Base-by-base conservation (phyloP, 2,329 filamentous ascomycete species). In the Penicillium brevicompactum region DNA sequence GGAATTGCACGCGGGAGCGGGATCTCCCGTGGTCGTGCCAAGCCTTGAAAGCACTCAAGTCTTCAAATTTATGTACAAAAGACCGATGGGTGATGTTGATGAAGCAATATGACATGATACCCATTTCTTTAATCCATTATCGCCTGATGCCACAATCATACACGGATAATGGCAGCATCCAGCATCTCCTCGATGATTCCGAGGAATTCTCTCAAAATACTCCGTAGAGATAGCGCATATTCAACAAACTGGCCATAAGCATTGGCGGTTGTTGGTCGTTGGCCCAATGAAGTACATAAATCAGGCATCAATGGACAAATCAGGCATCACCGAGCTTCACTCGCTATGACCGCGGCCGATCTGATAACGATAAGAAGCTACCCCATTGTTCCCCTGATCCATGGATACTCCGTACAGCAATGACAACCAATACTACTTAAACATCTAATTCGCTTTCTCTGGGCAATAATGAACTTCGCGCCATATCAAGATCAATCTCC, bases 401-500 rank as follows among this genome's bases (percentile, higher is more conserved):
- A 40, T 41, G 18, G 18, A 31, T 31, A 31, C 30, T 31, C 30
- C 30, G 30, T 34, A 34, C 31, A 34, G 11, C 24, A 8, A 27
- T 27, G 24, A 27, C 24, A 27, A 27, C 24, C 24, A 5, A 27
- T 27, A 27, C 24, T 27, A 6, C 31, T 10, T 34, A n/a, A 13
- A 37, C 6, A 13, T n/a, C 14, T 5, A 37, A 6, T 6, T n/a
- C 13, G n/a, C 31, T 34, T 14, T 34, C 31, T 37, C 13, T 8
- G 5, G 24, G 8, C 3, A 27, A 78, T 66, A 53, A 94, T 94
- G 90, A 90, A 97, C 79, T 99, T 97, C 74, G 94, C 94, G 44
- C 94, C 94, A 37, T 99, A 97, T 78, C 94, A 97, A 80, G 93
- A 93, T 74, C 89, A 89, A 46, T 89, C 89, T 14, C 94, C 94